Evolutionary conservation across 2,329 filamentous ascomycete genomes (phyloP), one percentile per base, ranked within the genome.

Genomic region (Mycogone perniciosa): DNA sequence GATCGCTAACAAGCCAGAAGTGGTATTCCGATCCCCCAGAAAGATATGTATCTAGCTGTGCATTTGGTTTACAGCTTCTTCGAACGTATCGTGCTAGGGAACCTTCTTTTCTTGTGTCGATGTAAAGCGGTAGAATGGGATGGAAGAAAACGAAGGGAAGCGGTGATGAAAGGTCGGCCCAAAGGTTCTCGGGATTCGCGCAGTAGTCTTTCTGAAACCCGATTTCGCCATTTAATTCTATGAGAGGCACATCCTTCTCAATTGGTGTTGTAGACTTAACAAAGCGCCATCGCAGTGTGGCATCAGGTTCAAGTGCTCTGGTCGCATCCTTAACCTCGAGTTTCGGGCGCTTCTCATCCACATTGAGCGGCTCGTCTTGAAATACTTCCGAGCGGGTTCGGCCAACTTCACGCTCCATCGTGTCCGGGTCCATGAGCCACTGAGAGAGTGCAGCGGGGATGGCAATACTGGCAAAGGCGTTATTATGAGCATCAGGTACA

Each of bases 1-100:
- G 80, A 59, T 88, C 88, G 60, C 89, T 90, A 53, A 96, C 82
- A 56, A 96, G 85, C 80, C 92, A 96, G 67, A 97, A 96, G 64
- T 93, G 89, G 63, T 92, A 95, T 57, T 92, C 85, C 1, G 83
- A 84, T 4, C 80, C 78, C 43, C 83, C 84, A 2, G 88, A 88
- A 44, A 96, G 80, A 57, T 90, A 88, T 0, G 91, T 95, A 64
- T 93, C 91, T 60, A 97, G 75, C 31, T 81, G 79, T n/a, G 93
- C 82, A 62, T 97, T 99, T 1, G 93, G 89, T 54, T 81, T 83
- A 71, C 93, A 99, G 61, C 93, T 97, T 57, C 92, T 82, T 51
- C 93, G 83, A n/a, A 95, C 84, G 64, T 93, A 96, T 41, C 93
- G 87, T 51, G 93, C 84, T 34, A 83, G 74, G 4, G 89, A 96